Evolutionary conservation across 1,139 yeast genomes (phyloP).

Genomic region (Petasospora fabianii): DNA sequence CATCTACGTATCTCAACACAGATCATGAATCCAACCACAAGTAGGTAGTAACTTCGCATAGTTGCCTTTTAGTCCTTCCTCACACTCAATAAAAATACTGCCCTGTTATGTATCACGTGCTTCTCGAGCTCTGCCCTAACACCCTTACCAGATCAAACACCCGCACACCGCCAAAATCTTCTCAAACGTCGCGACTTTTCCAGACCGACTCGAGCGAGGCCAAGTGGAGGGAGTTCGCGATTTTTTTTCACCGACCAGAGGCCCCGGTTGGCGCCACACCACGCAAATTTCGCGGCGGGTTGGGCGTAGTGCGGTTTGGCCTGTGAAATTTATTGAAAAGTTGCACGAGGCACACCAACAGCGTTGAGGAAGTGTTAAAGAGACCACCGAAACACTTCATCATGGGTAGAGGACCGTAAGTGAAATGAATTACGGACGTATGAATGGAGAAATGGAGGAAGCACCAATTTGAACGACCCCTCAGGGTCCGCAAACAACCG

Average conservation of each 20-base stretch:
- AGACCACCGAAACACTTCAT: constrained; percentile 22
- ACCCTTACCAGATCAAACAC: not conserved
- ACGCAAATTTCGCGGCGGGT: constrained; percentile 10
- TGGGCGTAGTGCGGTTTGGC: constrained; percentile 4
- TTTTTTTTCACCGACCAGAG: not conserved
- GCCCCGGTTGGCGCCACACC: constrained; percentile 13
- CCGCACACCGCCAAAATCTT: constrained; percentile 1
- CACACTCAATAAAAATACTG: not conserved
- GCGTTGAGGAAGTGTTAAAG: not conserved
- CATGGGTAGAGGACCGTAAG: constrained; percentile 90
- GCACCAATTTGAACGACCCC: not conserved
- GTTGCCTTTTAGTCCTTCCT: not conserved
- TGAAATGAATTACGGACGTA: constrained; percentile 20
- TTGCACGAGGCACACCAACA: constrained; percentile 5
- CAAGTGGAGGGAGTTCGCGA: not conserved
- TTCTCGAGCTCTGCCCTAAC: not conserved
- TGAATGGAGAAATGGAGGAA: not conserved
- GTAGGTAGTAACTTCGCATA: too few relatives aligned
- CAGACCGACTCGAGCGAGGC: not conserved
- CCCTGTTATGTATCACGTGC: not conserved
- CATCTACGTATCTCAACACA: not conserved
- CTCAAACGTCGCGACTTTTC: not conserved
- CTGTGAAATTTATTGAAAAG: constrained; percentile 17
- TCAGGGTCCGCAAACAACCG: not conserved
- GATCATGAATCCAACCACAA: too few relatives aligned